Conservation (phyloP, 2,329 filamentous ascomycete genomes). For the Tolypocladium cylindrosporum region DNA sequence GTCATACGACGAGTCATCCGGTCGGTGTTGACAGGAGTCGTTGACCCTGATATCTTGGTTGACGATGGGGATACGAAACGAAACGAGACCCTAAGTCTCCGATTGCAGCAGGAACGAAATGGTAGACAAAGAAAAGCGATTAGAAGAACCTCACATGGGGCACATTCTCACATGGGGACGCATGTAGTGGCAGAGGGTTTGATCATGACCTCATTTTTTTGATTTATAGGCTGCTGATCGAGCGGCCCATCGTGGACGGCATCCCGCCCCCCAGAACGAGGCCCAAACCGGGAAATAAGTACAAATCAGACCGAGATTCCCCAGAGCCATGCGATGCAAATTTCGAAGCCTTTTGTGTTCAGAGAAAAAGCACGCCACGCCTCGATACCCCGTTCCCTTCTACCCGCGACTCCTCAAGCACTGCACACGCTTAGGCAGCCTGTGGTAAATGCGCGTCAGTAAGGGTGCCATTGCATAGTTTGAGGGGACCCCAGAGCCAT, state of each 20-base stretch:
- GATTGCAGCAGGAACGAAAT: background rate
- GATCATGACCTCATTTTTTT: slow-evolving; percentile 30
- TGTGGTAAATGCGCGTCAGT: background rate
- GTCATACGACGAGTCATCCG: background rate
- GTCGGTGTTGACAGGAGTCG: no score
- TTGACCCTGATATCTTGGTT: background rate
- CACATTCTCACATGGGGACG: background rate
- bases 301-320: slow-evolving; percentile 27
- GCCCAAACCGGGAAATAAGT: slow-evolving; percentile 25
- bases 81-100: background rate
- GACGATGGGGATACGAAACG: background rate
- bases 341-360: slow-evolving; percentile 20
- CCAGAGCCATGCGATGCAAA: slow-evolving; percentile 28
- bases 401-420: slow-evolving; percentile 3
- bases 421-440: slow-evolving; percentile 7
- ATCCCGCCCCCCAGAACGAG: slow-evolving; percentile 24
- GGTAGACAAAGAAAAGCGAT: background rate
- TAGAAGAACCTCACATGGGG: background rate
- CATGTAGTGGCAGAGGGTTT: slow-evolving; percentile 4
- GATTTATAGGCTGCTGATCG: slow-evolving; percentile 20
- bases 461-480: background rate
- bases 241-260: slow-evolving; percentile 19
- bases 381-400: slow-evolving; percentile 17
- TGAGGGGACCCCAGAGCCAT: background rate
- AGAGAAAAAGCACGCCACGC: slow-evolving; percentile 28